Evolutionary conservation across 2,329 filamentous ascomycete genomes (phyloP).

Genomic region (Talaromyces sp.): DNA sequence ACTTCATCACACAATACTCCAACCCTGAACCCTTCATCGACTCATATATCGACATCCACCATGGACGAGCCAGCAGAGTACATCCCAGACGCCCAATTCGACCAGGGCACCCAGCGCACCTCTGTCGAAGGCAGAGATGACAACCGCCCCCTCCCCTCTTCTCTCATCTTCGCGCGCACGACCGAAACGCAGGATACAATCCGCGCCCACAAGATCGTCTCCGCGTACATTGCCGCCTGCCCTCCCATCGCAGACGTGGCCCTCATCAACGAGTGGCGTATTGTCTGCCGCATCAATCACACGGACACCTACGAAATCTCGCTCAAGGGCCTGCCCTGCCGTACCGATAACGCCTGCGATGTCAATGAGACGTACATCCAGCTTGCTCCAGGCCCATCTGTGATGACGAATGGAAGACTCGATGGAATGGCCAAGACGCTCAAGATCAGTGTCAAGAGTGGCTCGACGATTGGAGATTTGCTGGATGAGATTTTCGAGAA

Average conservation of each 20-base stretch:
- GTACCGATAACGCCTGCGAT: neutral
- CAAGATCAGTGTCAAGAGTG: neutral
- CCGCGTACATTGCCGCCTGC: constrained; percentile 5
- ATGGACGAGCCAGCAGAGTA: neutral
- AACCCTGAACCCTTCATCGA: neutral
- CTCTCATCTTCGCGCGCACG: neutral
- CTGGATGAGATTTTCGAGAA: constrained; percentile 1
- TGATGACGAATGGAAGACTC: neutral
- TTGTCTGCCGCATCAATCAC: neutral
- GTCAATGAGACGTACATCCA: neutral
- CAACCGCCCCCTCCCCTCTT: neutral
- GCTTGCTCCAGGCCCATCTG: neutral
- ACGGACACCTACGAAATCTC: neutral
- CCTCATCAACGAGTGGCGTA: constrained; percentile 5
- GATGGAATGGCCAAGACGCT: constrained; percentile 9
- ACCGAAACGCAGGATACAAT: neutral
- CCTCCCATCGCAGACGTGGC: neutral
- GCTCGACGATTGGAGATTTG: constrained; percentile 4
- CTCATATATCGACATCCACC: neutral
- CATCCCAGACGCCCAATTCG: neutral
- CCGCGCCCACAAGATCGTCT: neutral
- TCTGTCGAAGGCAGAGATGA: neutral
- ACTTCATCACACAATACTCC: neutral
- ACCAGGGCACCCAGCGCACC: neutral
- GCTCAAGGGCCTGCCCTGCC: neutral